These are phyloP conservation scores for Spatholobus suberectus DNA, from an alignment of 306 rosid genomes.

Conservation along the genomic window DNA sequence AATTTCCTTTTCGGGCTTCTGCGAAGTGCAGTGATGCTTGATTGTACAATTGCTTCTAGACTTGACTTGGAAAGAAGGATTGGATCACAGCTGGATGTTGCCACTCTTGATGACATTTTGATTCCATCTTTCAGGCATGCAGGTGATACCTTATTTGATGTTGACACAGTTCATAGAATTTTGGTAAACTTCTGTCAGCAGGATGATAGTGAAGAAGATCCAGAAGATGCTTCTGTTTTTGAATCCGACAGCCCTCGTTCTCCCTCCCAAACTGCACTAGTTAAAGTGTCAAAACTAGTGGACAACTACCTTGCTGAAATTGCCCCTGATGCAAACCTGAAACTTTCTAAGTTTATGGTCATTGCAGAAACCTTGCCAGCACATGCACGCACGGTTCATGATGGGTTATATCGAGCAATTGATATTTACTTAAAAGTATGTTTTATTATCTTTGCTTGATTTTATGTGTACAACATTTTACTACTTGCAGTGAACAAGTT, in stretches of 20 bases:
- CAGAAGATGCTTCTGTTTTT: slow-evolving; percentile 85
- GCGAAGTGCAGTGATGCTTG: slow-evolving; percentile 90
- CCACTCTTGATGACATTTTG: slow-evolving; percentile 92
- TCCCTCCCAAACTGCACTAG: slow-evolving; percentile 82
- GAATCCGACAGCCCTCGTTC: slow-evolving; percentile 91
- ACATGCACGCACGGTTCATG: slow-evolving; percentile 92
- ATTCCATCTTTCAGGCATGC: slow-evolving; percentile 92
- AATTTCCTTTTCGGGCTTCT: slow-evolving; percentile 89
- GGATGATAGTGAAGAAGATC: slow-evolving; percentile 94
- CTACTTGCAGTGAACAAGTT: neutral
- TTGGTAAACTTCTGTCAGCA: slow-evolving; percentile 89
- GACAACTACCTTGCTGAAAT: slow-evolving; percentile 97
- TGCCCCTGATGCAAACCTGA: slow-evolving; percentile 96
- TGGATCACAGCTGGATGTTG: slow-evolving; percentile 89
- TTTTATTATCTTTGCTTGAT: slow-evolving; percentile 28
- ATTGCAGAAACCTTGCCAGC: slow-evolving; percentile 87
- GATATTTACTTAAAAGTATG: slow-evolving; percentile 92
- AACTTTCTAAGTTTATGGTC: slow-evolving; percentile 84
- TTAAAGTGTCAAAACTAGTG: slow-evolving; percentile 83
- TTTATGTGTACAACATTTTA: neutral
- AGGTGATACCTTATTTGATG: slow-evolving; percentile 92
- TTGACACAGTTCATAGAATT: slow-evolving; percentile 96
- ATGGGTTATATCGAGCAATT: slow-evolving; percentile 88
- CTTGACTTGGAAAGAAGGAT: slow-evolving; percentile 95
- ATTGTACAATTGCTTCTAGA: slow-evolving; percentile 74